Evolutionary conservation across 1,284 basidiomycete species (phyloP).

Genomic region (Moesziomyces sp.): DNA sequence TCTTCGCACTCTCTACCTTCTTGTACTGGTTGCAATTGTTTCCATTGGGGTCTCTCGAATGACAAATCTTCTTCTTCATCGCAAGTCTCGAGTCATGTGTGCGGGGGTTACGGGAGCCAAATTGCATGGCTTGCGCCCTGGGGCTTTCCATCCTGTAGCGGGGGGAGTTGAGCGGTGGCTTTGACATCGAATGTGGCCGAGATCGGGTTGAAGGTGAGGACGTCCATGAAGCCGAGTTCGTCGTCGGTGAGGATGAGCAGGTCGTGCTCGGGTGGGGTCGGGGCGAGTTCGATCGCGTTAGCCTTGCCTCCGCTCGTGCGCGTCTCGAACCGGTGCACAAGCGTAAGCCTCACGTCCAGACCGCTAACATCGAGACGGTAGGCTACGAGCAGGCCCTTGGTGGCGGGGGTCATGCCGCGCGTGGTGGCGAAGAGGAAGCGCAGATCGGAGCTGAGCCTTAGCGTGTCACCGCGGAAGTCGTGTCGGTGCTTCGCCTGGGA

Average conservation of each 20-base stretch:
- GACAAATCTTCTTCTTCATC: too few relatives aligned
- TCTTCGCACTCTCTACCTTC: not conserved
- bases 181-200: slow-evolving; percentile 10
- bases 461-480: slow-evolving; percentile 58
- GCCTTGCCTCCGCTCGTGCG: slow-evolving; percentile 62
- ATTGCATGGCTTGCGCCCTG: slow-evolving; percentile 65
- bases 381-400: slow-evolving; percentile 42
- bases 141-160: not conserved
- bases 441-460: slow-evolving; percentile 54
- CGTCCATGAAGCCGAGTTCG: slow-evolving; percentile 46
- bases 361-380: slow-evolving; percentile 21
- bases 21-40: slow-evolving; percentile 1
- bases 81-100: too few relatives aligned
- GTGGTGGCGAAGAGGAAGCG: slow-evolving; percentile 56
- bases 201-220: slow-evolving; percentile 43
- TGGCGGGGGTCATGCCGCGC: slow-evolving; percentile 38
- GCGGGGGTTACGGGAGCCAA: slow-evolving; percentile 47
- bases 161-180: slow-evolving; percentile 37
- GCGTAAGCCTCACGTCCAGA: not conserved
- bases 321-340: slow-evolving; percentile 36
- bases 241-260: slow-evolving; percentile 59
- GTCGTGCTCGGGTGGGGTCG: not conserved
- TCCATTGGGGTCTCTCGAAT: too few relatives aligned
- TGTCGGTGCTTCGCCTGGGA: slow-evolving; percentile 6
- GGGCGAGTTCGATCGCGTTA: slow-evolving; percentile 60